Percentiles rank a stretch among this genome's conserved stretches.
Conservation (phyloP, 78 protist species). For the Pigoraptor vietnamica region DNA sequence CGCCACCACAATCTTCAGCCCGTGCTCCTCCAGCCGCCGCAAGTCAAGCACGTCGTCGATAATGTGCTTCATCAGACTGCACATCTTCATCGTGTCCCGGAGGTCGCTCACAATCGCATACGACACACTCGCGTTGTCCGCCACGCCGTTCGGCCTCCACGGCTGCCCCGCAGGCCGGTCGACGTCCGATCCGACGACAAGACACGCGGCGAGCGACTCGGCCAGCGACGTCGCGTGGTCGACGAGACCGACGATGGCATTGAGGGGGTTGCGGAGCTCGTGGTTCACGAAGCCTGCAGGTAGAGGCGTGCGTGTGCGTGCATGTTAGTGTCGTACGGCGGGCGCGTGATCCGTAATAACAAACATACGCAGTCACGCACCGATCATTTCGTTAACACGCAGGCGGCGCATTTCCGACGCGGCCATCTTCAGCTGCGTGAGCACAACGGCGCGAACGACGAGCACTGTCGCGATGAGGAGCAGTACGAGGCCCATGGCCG, state of each 20-base stretch:
- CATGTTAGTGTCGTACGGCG: neutral
- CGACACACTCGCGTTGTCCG: too few relatives aligned
- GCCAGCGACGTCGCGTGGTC: neutral
- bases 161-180: too few relatives aligned
- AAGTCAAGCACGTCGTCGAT: neutral
- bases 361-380: neutral
- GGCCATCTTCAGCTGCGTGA: neutral
- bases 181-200: too few relatives aligned
- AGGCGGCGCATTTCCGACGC: neutral
- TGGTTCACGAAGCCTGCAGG: neutral
- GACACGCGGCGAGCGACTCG: neutral
- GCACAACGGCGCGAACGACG: neutral
- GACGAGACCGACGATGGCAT: neutral
- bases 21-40: neutral
- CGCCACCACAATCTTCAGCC: neutral
- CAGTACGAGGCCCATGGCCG: neutral
- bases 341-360: neutral
- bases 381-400: neutral
- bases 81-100: neutral
- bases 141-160: too few relatives aligned
- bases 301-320: too few relatives aligned
- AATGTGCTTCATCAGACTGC: neutral
- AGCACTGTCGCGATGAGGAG: neutral
- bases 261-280: neutral
- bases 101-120: neutral